Base-by-base conservation (phyloP, 208 protist genomes). In the Trypanosoma congolense region DNA sequence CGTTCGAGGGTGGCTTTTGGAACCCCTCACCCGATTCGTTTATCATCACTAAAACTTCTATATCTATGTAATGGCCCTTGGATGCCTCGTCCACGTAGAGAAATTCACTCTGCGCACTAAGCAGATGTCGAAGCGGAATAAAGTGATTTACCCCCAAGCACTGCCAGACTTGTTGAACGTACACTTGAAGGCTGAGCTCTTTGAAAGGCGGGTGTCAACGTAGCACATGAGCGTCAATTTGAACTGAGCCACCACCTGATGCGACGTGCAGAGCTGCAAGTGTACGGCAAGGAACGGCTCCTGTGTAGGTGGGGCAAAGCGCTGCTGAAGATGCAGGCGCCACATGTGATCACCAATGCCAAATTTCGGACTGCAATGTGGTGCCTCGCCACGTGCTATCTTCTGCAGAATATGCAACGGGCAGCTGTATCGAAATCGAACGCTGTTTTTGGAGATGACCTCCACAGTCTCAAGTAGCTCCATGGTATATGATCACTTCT, bases 81-180 rank as follows among this genome's bases (percentile, higher is more conserved):
- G 75, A 77, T 47, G 74, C 73, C 33, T 80, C 71, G 31, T 83
- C 82, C n/a, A 55, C 61, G 62, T 91, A 87, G 16, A 89, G 65
- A 54, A 84, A 92, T 3, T 73, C 80, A 50, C 54, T 62, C 26
- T 85, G 74, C 6, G 76, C 61, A 35, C 76, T 53, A 28, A 89
- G 60, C 29, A 95, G 64, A 44, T 67, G 54, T 9, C 65, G 45
- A 24, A 92, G 66, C 9, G 71, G 46, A 36, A 92, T 80, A 45
- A 95, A 95, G 64, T 91, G 79, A 57, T 95, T 86, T 51, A 95
- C 70, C 4, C 87, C 83, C 84, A 95, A 12, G 87, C 87, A 49
- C 73, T 89, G 30, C 82, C 80, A 0, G 73, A 70, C 61, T 83
- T 86, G 47, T 81, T 83, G 61, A 92, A 95, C 16, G 77, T 76